Conservation (phyloP, 495 filamentous ascomycete genomes). For the Cercophora newfieldiana region DNA sequence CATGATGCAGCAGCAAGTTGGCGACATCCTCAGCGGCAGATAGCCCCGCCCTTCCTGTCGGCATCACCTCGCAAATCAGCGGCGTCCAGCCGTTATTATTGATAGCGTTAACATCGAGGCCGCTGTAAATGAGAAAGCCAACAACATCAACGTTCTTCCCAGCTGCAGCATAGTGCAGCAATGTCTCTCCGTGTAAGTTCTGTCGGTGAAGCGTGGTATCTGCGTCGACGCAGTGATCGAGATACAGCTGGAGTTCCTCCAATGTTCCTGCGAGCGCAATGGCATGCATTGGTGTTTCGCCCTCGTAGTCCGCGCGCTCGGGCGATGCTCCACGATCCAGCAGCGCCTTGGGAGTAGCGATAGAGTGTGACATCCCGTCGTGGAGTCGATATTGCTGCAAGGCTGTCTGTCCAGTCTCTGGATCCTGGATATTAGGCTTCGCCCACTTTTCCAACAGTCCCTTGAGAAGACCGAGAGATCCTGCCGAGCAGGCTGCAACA, state of each 20-base stretch:
- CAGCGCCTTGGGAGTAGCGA: neutral
- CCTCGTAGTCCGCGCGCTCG: slow-evolving; percentile 10
- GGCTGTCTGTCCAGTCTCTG: neutral
- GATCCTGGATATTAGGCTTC: neutral
- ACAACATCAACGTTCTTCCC: slow-evolving; percentile 19
- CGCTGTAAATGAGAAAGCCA: slow-evolving; percentile 20
- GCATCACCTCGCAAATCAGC: slow-evolving; percentile 27
- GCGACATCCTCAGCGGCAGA: neutral
- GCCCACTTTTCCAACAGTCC: neutral
- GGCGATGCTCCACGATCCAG: slow-evolving; percentile 17
- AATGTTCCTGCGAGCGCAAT: slow-evolving; percentile 10
- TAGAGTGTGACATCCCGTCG: no score
- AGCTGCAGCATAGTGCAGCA: slow-evolving; percentile 27
- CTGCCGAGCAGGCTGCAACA: neutral
- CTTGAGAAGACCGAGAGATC: neutral
- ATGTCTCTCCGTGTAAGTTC: slow-evolving; percentile 19
- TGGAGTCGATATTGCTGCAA: neutral
- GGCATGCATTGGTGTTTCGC: slow-evolving; percentile 18
- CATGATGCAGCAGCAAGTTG: slow-evolving; percentile 18
- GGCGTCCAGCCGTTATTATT: slow-evolving; percentile 29
- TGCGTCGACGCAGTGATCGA: slow-evolving; percentile 1
- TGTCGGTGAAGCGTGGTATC: neutral
- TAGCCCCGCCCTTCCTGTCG: neutral
- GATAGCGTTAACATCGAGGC: slow-evolving; percentile 22
- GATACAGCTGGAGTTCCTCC: slow-evolving; percentile 19